These are phyloP conservation scores for Lablab purpureus DNA, from an alignment of 306 rosid genomes.

Conservation along the genomic window DNA sequence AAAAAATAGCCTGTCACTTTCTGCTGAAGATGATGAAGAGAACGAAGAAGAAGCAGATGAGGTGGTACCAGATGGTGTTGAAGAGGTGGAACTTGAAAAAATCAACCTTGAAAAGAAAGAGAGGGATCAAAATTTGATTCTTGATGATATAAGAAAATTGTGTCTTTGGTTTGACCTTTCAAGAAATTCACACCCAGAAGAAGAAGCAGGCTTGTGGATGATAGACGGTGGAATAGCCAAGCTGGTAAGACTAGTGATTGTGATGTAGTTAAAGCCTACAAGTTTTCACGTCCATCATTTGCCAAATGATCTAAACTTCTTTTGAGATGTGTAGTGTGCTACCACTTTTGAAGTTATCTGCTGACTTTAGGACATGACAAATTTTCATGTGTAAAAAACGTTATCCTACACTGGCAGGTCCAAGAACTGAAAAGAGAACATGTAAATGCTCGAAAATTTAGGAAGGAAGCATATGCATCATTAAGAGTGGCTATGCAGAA, in stretches of 20 bases:
- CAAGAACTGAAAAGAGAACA: conserved; percentile 88
- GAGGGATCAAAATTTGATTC: conserved; percentile 71
- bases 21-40: conserved; percentile 84
- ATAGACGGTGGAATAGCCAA: conserved; percentile 68
- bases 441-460: conserved; percentile 65
- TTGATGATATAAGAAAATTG: conserved; percentile 74
- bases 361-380: conserved; percentile 37
- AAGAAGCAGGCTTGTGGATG: conserved; percentile 87
- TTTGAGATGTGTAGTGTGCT: conserved; percentile 25
- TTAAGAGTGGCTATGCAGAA: conserved; percentile 76
- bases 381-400: conserved; percentile 39
- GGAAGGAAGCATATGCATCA: conserved; percentile 82
- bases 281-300: background rate
- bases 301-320: conserved; percentile 9
- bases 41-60: conserved; percentile 88
- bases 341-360: conserved; percentile 22
- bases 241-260: conserved; percentile 64
- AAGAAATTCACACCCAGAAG: conserved; percentile 64
- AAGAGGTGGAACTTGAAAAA: conserved; percentile 96
- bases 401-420: conserved; percentile 64
- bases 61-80: conserved; percentile 96
- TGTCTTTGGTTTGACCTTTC: conserved; percentile 66
- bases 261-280: background rate
- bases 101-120: conserved; percentile 83
- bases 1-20: conserved; percentile 69